Evolutionary conservation across 2,329 filamentous ascomycete species (phyloP), one percentile per base, ranked within the genome.

Genomic region (Ustilaginoidea virens): DNA sequence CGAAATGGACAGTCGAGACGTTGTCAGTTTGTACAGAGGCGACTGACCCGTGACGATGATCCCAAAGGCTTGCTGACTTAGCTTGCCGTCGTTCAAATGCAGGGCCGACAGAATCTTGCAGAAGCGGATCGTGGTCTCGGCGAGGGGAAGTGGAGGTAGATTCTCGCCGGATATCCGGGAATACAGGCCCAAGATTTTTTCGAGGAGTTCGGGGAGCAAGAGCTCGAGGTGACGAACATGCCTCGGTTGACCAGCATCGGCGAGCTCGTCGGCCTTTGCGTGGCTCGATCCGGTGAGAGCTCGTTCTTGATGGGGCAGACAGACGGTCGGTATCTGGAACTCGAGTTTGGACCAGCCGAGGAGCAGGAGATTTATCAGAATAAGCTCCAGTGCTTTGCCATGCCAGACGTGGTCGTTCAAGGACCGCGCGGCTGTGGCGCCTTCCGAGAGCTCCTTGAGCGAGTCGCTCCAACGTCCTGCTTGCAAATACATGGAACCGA

Each of bases 321-420:
- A 68, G 11, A 76, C 52, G 7, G 58, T 50, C 2, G 72, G 72
- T n/a, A 90, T 67, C 42, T 76, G 68, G 42, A 96, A 96, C 45
- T 90, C 80, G 43, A 87, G 63, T 4, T 76, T 79, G 20, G 77
- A 70, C 80, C 85, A 93, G 17, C 75, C 80, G 36, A 92, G 72
- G 42, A 96, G 69, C 23, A 96, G 47, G 39, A 96, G 65, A 45
- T 79, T 83, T 16, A 92, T 65, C 26, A 90, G 59, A 35, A 92
- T 81, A 17, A 86, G 74, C 48, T 98, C 92, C 13, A 98, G 62
- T 1, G 83, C 86, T 53, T 96, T 96, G 12, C 81, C 90, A 55
- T 94, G 83, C 87, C 90, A 98, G n/a, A 96, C 52, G 52, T 93
- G 82, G 52, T 98, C 90, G 42, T 83, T 86, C 33, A 80, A 69